Evolutionary conservation across 2,329 filamentous ascomycete species (phyloP), one percentile per base, ranked within the genome.

Genomic region (Blastomyces parvus): DNA sequence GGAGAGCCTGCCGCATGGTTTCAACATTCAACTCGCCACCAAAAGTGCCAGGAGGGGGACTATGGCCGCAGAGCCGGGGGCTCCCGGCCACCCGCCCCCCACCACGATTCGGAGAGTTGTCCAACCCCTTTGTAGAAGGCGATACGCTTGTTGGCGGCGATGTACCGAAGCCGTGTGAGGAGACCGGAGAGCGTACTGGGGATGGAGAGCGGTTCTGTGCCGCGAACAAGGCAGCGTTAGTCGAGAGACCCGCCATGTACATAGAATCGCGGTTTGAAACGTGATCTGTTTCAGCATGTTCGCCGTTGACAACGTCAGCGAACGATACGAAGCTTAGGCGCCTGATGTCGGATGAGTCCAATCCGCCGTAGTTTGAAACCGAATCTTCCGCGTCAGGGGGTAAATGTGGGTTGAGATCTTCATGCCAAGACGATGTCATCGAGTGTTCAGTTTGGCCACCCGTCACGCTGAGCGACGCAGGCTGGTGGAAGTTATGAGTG

Each of bases 321-420:
- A 97, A 97, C 8, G 91, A 96, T 73, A 97, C 96, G 78, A 97
- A 97, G 74, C 89, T 94, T 66, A 97, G 78, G 27, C 93, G 86
- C 56, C 90, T 87, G 22, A 95, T 84, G 70, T 96, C 92, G 57
- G 85, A 82, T 48, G 83, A 84, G 70, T 96, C 91, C 65, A 93
- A 79, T 56, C 87, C 86, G 40, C 88, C 90, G 74, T 93, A 93
- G 72, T 86, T 90, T 64, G 88, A 89, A 1, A 85, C 85, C 33
- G 81, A 81, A 67, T 93, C 89, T 52, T 86, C 80, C n/a, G 76
- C 77, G 61, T 84, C 80, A 58, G 76, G 77, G 63, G 81, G 79
- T 6, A 81, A 77, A 70, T 85, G 80, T 27, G 83, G 80, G 56
- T 78, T 79, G 58, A 85, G 75, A 66, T 88, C 85, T 58, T 86